Conservation (phyloP, 2,329 filamentous ascomycete species). For the Colletotrichum trifolii region DNA sequence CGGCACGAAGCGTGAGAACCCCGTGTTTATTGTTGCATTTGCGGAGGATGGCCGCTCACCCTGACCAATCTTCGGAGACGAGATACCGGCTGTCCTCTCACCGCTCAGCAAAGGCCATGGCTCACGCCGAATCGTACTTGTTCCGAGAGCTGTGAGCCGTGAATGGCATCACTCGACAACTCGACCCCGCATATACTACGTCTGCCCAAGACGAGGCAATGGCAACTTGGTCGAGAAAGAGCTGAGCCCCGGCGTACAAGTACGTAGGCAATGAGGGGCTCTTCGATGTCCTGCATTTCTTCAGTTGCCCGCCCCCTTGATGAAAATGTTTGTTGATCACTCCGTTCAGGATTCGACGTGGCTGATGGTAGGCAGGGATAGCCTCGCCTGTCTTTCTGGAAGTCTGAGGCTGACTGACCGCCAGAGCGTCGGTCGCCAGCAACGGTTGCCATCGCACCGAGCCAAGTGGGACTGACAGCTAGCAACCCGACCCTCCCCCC, state of each 20-base stretch:
- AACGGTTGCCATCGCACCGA: slow-evolving; percentile 16
- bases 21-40: background rate
- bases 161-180: slow-evolving; percentile 26
- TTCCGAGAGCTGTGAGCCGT: slow-evolving; percentile 2
- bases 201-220: slow-evolving; percentile 23
- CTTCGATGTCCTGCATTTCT: slow-evolving; percentile 26
- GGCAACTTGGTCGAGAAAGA: slow-evolving; percentile 4
- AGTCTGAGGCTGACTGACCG: slow-evolving; percentile 39
- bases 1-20: slow-evolving; percentile 1
- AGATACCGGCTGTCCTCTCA: slow-evolving; percentile 22
- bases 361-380: slow-evolving; percentile 38
- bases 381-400: slow-evolving; percentile 29
- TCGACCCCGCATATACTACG: slow-evolving; percentile 20
- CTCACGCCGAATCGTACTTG: slow-evolving; percentile 1
- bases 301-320: slow-evolving; percentile 20
- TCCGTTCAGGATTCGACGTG: slow-evolving; percentile 30
- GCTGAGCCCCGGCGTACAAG: background rate
- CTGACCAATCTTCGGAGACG: slow-evolving; percentile 21
- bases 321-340: slow-evolving; percentile 28
- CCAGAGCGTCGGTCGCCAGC: slow-evolving; percentile 33
- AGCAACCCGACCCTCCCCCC: slow-evolving; percentile 1
- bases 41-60: slow-evolving; percentile 2
- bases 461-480: slow-evolving; percentile 32
- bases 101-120: slow-evolving; percentile 18
- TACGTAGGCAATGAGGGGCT: background rate